phyloP scores from a whole-genome alignment of 208 protist genomes.

The Crithidia mellificae region DNA sequence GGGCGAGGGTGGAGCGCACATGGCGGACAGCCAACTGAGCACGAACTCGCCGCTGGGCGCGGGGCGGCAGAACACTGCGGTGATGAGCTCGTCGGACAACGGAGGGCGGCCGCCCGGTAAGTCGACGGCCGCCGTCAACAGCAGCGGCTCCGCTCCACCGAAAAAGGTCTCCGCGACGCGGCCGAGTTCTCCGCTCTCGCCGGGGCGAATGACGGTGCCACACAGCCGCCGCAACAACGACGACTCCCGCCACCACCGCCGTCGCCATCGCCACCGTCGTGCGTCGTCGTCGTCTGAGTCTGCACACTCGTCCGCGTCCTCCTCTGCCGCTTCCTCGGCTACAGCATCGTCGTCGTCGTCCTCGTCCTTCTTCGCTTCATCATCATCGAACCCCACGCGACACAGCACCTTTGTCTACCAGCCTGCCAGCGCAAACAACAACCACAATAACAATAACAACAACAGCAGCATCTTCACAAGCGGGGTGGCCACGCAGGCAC shows the following conservation, averaged over 20 bases:
- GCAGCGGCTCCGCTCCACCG: not conserved
- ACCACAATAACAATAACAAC: not conserved
- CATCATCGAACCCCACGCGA: not conserved
- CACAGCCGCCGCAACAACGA: slow-evolving; percentile 5
- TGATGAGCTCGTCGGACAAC: slow-evolving; percentile 8
- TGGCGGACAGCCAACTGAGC: slow-evolving; percentile 13
- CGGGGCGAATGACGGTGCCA: not conserved
- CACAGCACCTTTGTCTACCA: slow-evolving; percentile 20
- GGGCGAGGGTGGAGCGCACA: slow-evolving; percentile 9
- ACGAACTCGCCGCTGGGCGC: not conserved
- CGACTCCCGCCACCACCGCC: not conserved
- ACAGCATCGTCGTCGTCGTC: not conserved
- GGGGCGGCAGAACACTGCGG: slow-evolving; percentile 5
- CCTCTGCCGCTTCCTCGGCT: no score
- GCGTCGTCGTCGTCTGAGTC: not conserved
- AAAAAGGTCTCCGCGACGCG: not conserved
- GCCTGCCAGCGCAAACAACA: slow-evolving; percentile 15
- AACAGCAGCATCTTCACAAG: slow-evolving; percentile 3
- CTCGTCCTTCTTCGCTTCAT: slow-evolving; percentile 3
- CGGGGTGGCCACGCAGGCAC: not conserved
- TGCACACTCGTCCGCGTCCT: not conserved
- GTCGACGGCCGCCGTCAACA: not conserved
- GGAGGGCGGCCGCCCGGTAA: not conserved
- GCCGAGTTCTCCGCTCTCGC: slow-evolving; percentile 12
- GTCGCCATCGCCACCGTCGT: no score